Evolutionary conservation across 495 filamentous ascomycete species (phyloP).

Genomic region (Tuber brumale): DNA sequence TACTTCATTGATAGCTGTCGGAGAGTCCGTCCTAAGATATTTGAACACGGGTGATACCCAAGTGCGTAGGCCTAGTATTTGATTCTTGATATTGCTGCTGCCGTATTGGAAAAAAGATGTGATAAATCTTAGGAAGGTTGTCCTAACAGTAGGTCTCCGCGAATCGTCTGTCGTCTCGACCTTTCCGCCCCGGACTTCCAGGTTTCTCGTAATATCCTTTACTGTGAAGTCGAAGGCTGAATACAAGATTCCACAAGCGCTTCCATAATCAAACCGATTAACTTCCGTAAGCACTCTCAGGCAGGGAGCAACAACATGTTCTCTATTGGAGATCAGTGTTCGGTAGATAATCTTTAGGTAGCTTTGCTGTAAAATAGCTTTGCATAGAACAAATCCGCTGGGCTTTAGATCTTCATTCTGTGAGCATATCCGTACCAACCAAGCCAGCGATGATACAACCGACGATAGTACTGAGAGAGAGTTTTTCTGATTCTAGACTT

Average conservation of each 20-base stretch:
- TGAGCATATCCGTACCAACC: constrained; percentile 39
- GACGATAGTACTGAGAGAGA: constrained; percentile 23
- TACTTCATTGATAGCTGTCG: constrained; percentile 34
- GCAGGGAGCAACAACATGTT: constrained; percentile 31
- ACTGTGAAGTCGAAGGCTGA: constrained; percentile 39
- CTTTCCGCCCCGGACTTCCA: constrained; percentile 27
- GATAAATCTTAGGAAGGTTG: constrained; percentile 37
- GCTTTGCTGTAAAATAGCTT: constrained; percentile 29
- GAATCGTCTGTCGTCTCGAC: constrained; percentile 23
- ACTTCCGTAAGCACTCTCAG: constrained; percentile 40
- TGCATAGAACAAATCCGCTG: constrained; percentile 30
- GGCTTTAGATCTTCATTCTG: constrained; percentile 37
- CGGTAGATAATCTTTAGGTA: constrained; percentile 39
- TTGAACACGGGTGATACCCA: constrained; percentile 41
- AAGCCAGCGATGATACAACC: constrained; percentile 27
- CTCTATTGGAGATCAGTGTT: constrained; percentile 29
- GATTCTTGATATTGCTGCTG: constrained; percentile 37
- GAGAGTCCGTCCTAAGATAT: constrained; percentile 35
- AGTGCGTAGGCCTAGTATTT: constrained; percentile 30
- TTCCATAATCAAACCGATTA: constrained; percentile 38
- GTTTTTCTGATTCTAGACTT: constrained; percentile 28
- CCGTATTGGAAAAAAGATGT: constrained; percentile 41
- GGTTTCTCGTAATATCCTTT: constrained; percentile 36
- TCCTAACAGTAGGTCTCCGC: constrained; percentile 36
- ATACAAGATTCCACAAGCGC: constrained; percentile 31